Base-by-base conservation (phyloP, 148 eudicot species). In the Silene latifolia region DNA sequence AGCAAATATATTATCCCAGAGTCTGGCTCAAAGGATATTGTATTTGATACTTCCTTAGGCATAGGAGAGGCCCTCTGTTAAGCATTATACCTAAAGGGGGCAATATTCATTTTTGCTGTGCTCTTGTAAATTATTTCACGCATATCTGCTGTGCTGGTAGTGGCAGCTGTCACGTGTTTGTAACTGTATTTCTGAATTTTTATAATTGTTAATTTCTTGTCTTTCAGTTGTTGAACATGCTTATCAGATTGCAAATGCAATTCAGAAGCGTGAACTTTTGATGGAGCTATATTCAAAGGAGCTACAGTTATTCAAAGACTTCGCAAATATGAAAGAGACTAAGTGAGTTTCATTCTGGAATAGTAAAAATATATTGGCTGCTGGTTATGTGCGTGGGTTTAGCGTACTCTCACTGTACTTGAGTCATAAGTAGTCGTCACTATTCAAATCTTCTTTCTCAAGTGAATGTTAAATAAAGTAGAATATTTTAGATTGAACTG, bases 261-360 rank as follows among this genome's bases (percentile, higher is more conserved):
- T 84, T 69, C 99, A 96, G 79, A 96, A 86, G 75, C 99, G 90
- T 63, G 76, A 82, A 67, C 85, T 96, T 80, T 77, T 96, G 86
- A 78, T 85, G 88, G 99, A 96, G 83, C 79, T 92, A 54, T 96
- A 92, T 75, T 96, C 98, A 53, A 86, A 97, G 3, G 99, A 96
- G 88, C 93, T 96, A 46, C 94, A 90, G 74, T 78, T 96, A 83
- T 96, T 96, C 57, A 96, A 90, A 80, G 99, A 92, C 81, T 75
- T 92, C 82, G 79, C 83, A 39, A 84, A 87, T 54, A 77, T 84
- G 65, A 90, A 89, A 71, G 98, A 96, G 76, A 89, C 74, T 79
- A 87, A 87, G 99, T 92, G 78, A 81, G 73, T 60, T 59, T 73
- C 19, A 13, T 18, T 51, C 29, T 27, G 73, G 10, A 66, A 14